Base-by-base conservation (phyloP, 441 rosid genomes). In the Adansonia gregorii region DNA sequence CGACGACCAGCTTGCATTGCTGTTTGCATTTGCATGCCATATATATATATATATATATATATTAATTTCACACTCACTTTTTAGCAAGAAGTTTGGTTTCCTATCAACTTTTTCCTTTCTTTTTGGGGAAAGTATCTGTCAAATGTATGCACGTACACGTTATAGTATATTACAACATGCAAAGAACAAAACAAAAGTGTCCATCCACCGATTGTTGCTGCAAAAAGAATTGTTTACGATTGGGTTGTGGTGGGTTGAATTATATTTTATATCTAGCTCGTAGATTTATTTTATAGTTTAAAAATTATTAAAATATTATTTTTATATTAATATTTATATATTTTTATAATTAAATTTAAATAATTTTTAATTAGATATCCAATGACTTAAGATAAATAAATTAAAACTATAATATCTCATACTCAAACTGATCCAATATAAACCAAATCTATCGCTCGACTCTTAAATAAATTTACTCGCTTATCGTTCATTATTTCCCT, bases 91-190 rank as follows among this genome's bases (percentile, higher is more conserved):
- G 31, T 67, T 66, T 66, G 49, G 43, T 66, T 73, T 66, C 72
- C 67, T 43, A 63, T 72, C 67, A n/a, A n/a, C 39, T 67, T 24
- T 48, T 24, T 12, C 10, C 54, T 58, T 67, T 24, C 75, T 70
- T 74, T 60, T 49, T 0, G 74, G 81, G 75, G 69, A 74, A 74
- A 65, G 77, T 27, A 52, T 73, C 20, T 14, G 9, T 54, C 8
- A 19, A 59, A 22, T 17, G 22, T 8, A 52, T 72, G 72, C 45
- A 78, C 71, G 20, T 59, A 41, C 4, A 43, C 8, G 10, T 35
- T 35, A 35, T 64, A 35, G 68, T 35, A 35, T 64, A 64, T 35
- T 27, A 15, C 56, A 39, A 14, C 11, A 41, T 41, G 43, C 41
- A 9, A 71, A 55, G 19, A 56, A 72, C 19, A 51, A 60, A 17